Evolutionary conservation across 371 early-diverging fungal genomes (phyloP).

Genomic region (Parasitella parasitica): DNA sequence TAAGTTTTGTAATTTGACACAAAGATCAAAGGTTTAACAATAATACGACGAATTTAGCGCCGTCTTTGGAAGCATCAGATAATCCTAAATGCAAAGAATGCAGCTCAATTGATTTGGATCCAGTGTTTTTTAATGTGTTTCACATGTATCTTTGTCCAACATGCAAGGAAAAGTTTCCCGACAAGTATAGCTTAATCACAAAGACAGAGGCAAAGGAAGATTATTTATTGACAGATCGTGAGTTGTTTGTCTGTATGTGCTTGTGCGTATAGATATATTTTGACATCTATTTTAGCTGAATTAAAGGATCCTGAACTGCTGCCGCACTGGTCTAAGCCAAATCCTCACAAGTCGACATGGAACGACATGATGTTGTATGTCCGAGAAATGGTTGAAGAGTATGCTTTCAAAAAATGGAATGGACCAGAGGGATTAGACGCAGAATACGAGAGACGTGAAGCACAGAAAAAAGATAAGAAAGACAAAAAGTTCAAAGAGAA

Average conservation of each 20-base stretch:
- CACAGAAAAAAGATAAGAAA: conserved; percentile 77
- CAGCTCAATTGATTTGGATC: conserved; percentile 75
- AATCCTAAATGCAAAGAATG: conserved; percentile 80
- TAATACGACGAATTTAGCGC: conserved; percentile 31
- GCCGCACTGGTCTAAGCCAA: conserved; percentile 87
- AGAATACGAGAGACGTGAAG: conserved; percentile 85
- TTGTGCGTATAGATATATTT: too few species aligned
- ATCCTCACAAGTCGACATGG: conserved; percentile 94
- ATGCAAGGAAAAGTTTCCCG: conserved; percentile 75
- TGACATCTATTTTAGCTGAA: conserved; percentile 60
- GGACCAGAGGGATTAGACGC: conserved; percentile 82
- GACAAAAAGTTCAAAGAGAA: conserved; percentile 84
- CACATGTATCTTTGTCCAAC: conserved; percentile 68
- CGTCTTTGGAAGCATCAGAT: conserved; percentile 59
- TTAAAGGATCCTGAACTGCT: conserved; percentile 76
- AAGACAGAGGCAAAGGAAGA: conserved; percentile 92
- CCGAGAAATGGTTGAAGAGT: conserved; percentile 86
- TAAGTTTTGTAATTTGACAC: conserved; percentile 21
- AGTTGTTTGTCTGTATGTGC: too few species aligned
- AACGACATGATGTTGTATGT: conserved; percentile 95
- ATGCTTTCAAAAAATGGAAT: conserved; percentile 94
- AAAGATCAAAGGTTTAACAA: background rate
- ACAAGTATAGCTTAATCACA: conserved; percentile 89
- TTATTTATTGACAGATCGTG: conserved; percentile 87
- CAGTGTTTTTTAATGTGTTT: conserved; percentile 69